phyloP scores from a whole-genome alignment of 2,329 filamentous ascomycete species.

The Coleophoma eucalyptorum region DNA sequence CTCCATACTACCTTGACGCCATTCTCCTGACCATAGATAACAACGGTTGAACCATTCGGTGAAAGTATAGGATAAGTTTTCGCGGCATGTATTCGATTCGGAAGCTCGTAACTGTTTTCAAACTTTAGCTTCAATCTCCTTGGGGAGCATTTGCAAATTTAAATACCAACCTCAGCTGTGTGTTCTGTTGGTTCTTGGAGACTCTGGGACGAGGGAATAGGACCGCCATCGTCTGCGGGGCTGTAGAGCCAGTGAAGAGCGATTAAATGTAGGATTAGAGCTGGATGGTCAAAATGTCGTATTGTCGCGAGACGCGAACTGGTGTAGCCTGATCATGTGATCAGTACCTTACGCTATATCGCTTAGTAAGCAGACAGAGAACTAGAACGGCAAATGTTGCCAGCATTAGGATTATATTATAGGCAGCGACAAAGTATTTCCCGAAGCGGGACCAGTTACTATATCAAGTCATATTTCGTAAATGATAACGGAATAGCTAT shows the following conservation, averaged over 20 bases:
- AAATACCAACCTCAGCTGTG: conserved; percentile 21
- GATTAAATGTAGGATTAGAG: too few species aligned
- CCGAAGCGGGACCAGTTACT: too few species aligned
- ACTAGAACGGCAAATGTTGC: too few species aligned
- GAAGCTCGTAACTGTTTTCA: conserved; percentile 49
- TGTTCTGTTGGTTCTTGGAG: conserved; percentile 18
- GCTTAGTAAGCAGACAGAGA: too few species aligned
- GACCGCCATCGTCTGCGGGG: not conserved
- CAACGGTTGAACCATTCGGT: conserved; percentile 58
- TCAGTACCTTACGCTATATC: too few species aligned
- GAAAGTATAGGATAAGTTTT: conserved; percentile 59
- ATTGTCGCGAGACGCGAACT: too few species aligned
- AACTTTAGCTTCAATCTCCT: not conserved
- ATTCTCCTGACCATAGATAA: conserved; percentile 61
- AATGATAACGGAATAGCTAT: too few species aligned
- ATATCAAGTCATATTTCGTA: too few species aligned
- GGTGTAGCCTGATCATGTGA: too few species aligned
- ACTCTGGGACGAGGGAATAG: conserved; percentile 18
- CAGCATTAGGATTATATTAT: too few species aligned
- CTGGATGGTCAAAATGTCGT: too few species aligned
- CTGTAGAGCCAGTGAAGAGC: not conserved
- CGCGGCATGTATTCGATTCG: conserved; percentile 53
- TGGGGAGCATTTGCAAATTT: not conserved
- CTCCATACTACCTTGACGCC: conserved; percentile 60
- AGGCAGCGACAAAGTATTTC: too few species aligned